Base-by-base conservation (phyloP, 371 early-diverging fungal species). In the Circinella minor region DNA sequence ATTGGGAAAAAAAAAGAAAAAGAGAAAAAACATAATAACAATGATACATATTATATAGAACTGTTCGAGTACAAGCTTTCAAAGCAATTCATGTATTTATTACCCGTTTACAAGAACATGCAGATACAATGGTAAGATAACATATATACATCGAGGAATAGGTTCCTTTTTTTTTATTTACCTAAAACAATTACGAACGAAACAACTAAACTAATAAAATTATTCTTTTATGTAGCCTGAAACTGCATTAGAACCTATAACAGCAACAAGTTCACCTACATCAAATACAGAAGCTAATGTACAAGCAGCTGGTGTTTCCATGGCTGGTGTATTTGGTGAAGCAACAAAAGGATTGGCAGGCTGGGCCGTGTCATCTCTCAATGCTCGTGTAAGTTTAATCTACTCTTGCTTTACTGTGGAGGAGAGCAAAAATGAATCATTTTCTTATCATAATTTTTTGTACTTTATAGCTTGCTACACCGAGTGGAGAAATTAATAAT, bases 11-110 rank as follows among this genome's bases (percentile, higher is more conserved):
- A 4, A 3, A 9, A 3, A 6, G 43, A 11, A 1, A 11, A 3
- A 9, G 11, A 43, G 11, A 43, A 11, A 43, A 3, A 9, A 43
- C 1, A 43, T 43, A 11, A 43, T 43, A 43, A 9, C 11, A 6
- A 43, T 43, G 27, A 43, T 43, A 43, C 11, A 43, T 43, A 3
- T 43, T 43, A 51, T 5, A 37, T 73, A 90, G 90, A 77, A 74
- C 84, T 55, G 95, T 96, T 7, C 93, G 97, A 18, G 85, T 80
- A 27, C 94, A 94, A 70, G 96, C 96, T 3, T 88, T 93, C 69
- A 92, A 90, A 68, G 83, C 92, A 4, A 68, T 95, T 43, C 80
- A 90, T 4, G 69, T 81, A 4, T 91, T 95, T 75, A 64, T 93
- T 1, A 83, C 79, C 39, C 81, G 85, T 36, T 67, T 94, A 15